phyloP scores from a whole-genome alignment of 1,139 yeast species.

The Pichia sp. region DNA sequence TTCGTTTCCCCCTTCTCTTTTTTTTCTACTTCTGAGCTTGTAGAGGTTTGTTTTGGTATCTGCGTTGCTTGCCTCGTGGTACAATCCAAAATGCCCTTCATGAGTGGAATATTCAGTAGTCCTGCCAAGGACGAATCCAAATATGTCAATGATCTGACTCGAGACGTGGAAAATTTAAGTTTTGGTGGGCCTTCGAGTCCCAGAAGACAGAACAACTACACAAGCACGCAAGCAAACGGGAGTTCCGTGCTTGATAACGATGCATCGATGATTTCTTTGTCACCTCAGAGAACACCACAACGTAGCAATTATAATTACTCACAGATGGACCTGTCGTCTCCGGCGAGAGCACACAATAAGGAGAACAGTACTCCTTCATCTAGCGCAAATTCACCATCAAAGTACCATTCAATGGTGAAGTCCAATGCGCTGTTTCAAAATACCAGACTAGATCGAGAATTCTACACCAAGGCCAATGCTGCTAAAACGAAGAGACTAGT shows the following conservation, averaged over 20 bases:
- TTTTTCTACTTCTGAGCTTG: too few species aligned
- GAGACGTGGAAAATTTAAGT: conserved; percentile 25
- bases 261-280: conserved; percentile 22
- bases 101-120: conserved; percentile 23
- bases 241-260: conserved; percentile 6
- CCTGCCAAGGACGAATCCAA: conserved; percentile 18
- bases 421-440: conserved; percentile 11
- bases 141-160: conserved; percentile 24
- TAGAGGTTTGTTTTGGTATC: too few species aligned
- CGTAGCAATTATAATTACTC: not conserved
- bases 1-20: too few species aligned
- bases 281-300: conserved; percentile 22
- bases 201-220: conserved; percentile 3
- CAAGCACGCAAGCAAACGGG: not conserved
- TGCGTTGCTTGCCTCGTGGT: too few species aligned
- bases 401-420: conserved; percentile 17
- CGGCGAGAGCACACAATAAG: conserved; percentile 20
- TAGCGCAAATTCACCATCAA: conserved; percentile 3
- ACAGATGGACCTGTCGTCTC: not conserved
- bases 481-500: conserved; percentile 82
- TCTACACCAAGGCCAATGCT: conserved; percentile 51
- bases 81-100: conserved; percentile 17
- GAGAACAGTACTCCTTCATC: conserved; percentile 27
- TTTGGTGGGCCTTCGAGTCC: conserved; percentile 23
- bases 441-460: conserved; percentile 38